Conservation (phyloP, 2,329 filamentous ascomycete genomes). For the Cercospora sp. region DNA sequence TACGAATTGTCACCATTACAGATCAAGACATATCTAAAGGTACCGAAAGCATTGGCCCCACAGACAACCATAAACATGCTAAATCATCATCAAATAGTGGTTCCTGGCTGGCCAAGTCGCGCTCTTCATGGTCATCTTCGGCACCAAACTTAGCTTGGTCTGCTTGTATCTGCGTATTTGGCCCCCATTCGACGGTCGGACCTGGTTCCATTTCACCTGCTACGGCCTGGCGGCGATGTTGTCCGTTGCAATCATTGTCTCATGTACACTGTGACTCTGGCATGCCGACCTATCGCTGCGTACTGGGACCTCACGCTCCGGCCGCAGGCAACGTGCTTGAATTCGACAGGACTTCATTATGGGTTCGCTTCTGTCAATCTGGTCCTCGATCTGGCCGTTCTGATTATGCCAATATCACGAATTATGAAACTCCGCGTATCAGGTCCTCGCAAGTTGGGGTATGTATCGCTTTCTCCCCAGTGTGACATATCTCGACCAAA, state of each 20-base stretch:
- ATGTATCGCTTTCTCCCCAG: background rate
- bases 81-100: background rate
- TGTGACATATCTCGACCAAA: background rate
- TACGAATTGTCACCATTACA: background rate
- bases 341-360: constrained; percentile 9
- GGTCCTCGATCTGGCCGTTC: constrained; percentile 1
- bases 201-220: constrained; percentile 1
- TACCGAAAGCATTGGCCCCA: background rate
- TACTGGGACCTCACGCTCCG: constrained; percentile 9
- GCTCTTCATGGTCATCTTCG: constrained; percentile 11
- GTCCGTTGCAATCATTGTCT: background rate
- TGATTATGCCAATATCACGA: background rate
- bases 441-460: constrained; percentile 1
- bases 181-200: background rate
- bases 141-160: constrained; percentile 4
- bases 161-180: constrained; percentile 12
- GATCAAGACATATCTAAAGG: constrained; percentile 6
- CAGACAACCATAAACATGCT: background rate
- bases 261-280: background rate
- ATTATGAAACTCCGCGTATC: background rate
- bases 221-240: constrained; percentile 2
- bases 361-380: constrained; percentile 4
- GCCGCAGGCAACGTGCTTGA: background rate
- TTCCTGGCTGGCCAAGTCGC: constrained; percentile 10
- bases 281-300: constrained; percentile 7